These are phyloP conservation scores for Tetrapisispora arboricola DNA, from an alignment of 805 yeast genomes.

Conservation along the genomic window DNA sequence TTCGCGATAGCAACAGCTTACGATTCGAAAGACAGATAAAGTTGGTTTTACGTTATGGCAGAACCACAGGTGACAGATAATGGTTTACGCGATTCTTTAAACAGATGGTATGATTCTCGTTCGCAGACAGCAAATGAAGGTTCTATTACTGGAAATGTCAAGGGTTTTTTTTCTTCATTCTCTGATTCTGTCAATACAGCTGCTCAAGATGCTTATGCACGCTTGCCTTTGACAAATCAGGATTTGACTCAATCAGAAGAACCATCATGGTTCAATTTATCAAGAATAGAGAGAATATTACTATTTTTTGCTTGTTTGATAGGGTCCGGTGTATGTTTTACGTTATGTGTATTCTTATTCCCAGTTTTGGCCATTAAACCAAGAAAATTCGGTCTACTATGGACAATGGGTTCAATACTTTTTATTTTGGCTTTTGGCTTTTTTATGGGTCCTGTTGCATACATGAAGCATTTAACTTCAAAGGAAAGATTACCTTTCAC, in stretches of 20 bases:
- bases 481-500: constrained; percentile 74
- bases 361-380: constrained; percentile 88
- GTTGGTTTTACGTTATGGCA: neutral
- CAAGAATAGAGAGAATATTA: constrained; percentile 70
- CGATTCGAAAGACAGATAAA: too few relatives aligned
- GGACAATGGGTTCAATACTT: constrained; percentile 86
- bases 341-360: constrained; percentile 68
- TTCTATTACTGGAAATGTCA: constrained; percentile 15
- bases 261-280: constrained; percentile 64
- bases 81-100: constrained; percentile 30
- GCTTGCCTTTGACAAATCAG: constrained; percentile 54
- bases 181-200: constrained; percentile 31
- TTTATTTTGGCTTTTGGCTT: constrained; percentile 86
- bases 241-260: constrained; percentile 42
- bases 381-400: constrained; percentile 75
- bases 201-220: constrained; percentile 49
- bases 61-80: constrained; percentile 3
- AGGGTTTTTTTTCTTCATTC: constrained; percentile 31
- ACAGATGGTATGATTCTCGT: constrained; percentile 31
- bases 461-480: constrained; percentile 62
- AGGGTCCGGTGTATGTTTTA: constrained; percentile 73
- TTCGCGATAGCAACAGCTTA: too few relatives aligned
- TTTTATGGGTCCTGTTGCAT: constrained; percentile 84
- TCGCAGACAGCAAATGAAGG: constrained; percentile 8
- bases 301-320: constrained; percentile 68